A percentile compares a stretch with the other conserved stretches of the same genome.
Conservation (phyloP, 2,329 filamentous ascomycete genomes). For the Raffaelea albimanens region DNA sequence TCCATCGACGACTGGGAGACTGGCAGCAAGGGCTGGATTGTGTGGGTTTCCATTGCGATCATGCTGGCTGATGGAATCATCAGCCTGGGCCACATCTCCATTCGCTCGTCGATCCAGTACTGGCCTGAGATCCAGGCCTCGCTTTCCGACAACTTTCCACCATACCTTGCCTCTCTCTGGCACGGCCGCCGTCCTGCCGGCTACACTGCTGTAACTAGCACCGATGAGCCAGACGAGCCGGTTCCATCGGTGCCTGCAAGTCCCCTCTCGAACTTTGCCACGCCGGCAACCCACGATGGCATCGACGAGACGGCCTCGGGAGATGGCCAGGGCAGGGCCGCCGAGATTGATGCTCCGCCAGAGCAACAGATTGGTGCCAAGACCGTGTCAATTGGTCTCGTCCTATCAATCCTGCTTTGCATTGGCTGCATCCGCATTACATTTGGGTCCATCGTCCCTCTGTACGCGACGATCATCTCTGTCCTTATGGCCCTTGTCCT, state of each 20-base stretch:
- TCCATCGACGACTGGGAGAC: constrained; percentile 79
- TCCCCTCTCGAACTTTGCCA: constrained; percentile 10
- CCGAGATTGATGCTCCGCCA: constrained; percentile 69
- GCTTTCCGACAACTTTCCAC: not conserved
- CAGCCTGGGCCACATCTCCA: constrained; percentile 69
- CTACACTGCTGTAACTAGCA: constrained; percentile 13
- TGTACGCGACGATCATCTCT: constrained; percentile 65
- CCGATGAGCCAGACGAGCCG: not conserved
- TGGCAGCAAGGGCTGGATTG: constrained; percentile 96
- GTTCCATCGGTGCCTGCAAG: constrained; percentile 5
- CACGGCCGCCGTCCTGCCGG: constrained; percentile 9
- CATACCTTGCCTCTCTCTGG: not conserved
- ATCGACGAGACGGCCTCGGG: constrained; percentile 7
- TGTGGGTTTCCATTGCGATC: constrained; percentile 91
- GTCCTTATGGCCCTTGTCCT: constrained; percentile 75
- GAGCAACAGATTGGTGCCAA: constrained; percentile 70
- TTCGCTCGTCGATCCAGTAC: constrained; percentile 29
- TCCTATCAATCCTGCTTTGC: constrained; percentile 70
- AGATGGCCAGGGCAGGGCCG: constrained; percentile 9
- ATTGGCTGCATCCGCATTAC: constrained; percentile 71
- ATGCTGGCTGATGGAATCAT: constrained; percentile 93
- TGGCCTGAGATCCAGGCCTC: constrained; percentile 5
- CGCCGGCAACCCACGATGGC: not conserved
- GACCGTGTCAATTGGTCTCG: constrained; percentile 64
- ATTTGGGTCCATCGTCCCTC: constrained; percentile 71